Percentiles rank a stretch among this genome's conserved stretches.
phyloP scores from a whole-genome alignment of 306 rosid genomes.

The Vigna unguiculata region DNA sequence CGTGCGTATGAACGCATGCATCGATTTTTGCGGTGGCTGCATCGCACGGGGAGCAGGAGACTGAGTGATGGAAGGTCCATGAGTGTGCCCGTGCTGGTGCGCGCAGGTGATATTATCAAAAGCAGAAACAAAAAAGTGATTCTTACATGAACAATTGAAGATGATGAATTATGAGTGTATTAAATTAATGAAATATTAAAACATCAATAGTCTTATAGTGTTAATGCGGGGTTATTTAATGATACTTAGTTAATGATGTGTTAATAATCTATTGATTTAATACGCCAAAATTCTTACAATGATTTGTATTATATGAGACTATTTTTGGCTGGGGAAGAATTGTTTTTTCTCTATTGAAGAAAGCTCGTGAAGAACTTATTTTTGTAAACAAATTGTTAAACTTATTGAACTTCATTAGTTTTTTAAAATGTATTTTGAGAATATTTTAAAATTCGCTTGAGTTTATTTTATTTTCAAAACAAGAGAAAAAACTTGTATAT shows the following conservation, averaged over 20 bases:
- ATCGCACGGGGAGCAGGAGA: conserved; percentile 60
- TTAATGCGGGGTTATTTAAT: not conserved
- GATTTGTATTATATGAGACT: not conserved
- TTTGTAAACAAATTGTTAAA: too few species aligned
- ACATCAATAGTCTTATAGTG: not conserved
- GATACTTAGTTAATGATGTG: not conserved
- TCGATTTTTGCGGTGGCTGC: not conserved
- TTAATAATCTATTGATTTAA: not conserved
- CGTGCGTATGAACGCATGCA: not conserved
- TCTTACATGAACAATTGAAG: not conserved
- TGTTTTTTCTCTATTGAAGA: not conserved
- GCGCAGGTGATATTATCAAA: not conserved
- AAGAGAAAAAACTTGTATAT: too few species aligned
- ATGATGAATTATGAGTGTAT: not conserved
- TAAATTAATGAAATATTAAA: not conserved
- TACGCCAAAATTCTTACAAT: not conserved
- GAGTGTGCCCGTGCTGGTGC: conserved; percentile 50
- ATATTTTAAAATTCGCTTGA: too few species aligned
- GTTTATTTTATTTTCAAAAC: too few species aligned
- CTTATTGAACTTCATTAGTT: too few species aligned
- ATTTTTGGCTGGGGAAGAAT: not conserved
- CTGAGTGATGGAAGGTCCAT: conserved; percentile 47
- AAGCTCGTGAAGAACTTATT: too few species aligned
- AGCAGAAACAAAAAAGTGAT: too few species aligned
- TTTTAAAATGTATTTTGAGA: too few species aligned